phyloP scores from a whole-genome alignment of 2,329 filamentous ascomycete genomes.

The Colletotrichum sp. region DNA sequence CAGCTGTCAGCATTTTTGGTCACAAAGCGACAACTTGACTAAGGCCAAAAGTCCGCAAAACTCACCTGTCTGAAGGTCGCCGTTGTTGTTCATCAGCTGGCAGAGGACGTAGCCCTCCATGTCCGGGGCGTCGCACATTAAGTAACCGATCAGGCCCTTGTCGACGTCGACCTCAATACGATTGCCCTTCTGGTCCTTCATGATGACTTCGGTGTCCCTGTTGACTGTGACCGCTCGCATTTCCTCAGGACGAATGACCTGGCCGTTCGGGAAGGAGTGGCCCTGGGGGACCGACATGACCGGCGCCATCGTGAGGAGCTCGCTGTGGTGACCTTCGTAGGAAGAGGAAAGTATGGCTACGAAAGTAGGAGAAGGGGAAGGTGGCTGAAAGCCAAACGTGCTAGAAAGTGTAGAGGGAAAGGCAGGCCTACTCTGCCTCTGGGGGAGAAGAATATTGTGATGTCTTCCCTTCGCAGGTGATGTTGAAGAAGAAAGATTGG shows the following conservation, averaged over 20 bases:
- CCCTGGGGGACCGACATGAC: too few relatives aligned
- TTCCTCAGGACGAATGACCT: not conserved
- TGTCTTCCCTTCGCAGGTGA: not conserved
- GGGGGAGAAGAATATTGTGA: too few relatives aligned
- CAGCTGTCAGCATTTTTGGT: not conserved
- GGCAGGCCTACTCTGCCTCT: too few relatives aligned
- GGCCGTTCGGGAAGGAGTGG: not conserved
- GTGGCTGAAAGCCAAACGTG: too few relatives aligned
- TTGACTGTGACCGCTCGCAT: not conserved
- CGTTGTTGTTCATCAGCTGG: not conserved
- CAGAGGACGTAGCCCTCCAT: not conserved
- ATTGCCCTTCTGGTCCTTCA: not conserved
- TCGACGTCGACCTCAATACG: not conserved
- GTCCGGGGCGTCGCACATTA: not conserved
- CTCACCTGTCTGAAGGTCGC: not conserved
- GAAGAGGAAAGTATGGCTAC: too few relatives aligned
- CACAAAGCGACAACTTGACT: not conserved
- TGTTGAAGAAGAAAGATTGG: not conserved
- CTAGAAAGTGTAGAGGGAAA: too few relatives aligned
- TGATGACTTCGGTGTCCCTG: not conserved
- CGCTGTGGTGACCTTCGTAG: too few relatives aligned
- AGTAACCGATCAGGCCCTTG: not conserved
- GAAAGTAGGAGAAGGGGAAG: too few relatives aligned
- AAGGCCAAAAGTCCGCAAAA: not conserved
- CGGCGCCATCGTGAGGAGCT: too few relatives aligned